A percentile compares a stretch with the other conserved stretches of the same genome.
These are phyloP conservation scores for Penicillium canescens DNA, from an alignment of 495 filamentous ascomycete genomes.

Conservation along the genomic window DNA sequence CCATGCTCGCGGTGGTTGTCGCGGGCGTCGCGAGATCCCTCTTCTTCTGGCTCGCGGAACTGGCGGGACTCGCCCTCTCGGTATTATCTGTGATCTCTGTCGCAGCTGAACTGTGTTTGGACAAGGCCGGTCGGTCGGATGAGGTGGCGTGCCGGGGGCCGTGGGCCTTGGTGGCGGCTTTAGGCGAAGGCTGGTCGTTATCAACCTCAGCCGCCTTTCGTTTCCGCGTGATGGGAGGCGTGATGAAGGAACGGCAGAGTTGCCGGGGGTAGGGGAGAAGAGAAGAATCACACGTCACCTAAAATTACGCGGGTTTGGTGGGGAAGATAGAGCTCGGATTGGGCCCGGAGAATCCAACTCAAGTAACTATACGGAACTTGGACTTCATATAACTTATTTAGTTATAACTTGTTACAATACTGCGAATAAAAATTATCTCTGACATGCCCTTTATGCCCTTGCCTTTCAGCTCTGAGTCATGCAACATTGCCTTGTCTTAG, in stretches of 20 bases:
- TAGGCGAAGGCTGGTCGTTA: constrained; percentile 25
- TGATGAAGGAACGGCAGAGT: constrained; percentile 47
- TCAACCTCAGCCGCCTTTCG: constrained; percentile 82
- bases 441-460: too few relatives aligned
- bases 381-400: too few relatives aligned
- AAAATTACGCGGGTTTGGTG: too few relatives aligned
- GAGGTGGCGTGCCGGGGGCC: constrained; percentile 27
- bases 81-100: constrained; percentile 7
- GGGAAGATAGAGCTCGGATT: too few relatives aligned
- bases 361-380: too few relatives aligned
- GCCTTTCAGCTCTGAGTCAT: too few relatives aligned
- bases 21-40: constrained; percentile 44
- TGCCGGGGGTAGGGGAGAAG: constrained; percentile 11
- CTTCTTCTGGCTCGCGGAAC: constrained; percentile 13
- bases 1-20: constrained; percentile 64
- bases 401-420: too few relatives aligned
- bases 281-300: constrained; percentile 6
- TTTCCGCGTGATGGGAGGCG: constrained; percentile 76
- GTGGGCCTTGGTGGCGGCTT: constrained; percentile 40
- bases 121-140: constrained; percentile 9
- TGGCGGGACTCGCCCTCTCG: constrained; percentile 9
- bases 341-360: too few relatives aligned
- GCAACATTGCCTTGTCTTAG: too few relatives aligned
- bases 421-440: too few relatives aligned
- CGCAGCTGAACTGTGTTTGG: constrained; percentile 8